Evolutionary conservation across 345 rosid species (phyloP).

Genomic region (Rhizophora apiculata): DNA sequence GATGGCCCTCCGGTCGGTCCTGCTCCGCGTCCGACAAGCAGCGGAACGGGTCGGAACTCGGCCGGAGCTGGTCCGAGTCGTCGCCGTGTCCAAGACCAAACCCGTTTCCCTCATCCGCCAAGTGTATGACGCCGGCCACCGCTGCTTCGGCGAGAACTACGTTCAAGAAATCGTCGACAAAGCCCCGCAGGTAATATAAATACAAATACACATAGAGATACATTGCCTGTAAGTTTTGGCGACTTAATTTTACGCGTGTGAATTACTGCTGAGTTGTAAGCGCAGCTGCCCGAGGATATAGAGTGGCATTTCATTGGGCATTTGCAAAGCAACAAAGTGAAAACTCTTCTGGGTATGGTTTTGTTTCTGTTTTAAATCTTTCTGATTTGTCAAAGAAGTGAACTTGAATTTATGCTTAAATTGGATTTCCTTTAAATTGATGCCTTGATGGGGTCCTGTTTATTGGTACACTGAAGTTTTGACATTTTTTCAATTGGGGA

Average conservation of each 20-base stretch:
- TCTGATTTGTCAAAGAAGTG: not conserved
- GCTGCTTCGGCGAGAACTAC: slow-evolving; percentile 84
- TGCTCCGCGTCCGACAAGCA: slow-evolving; percentile 63
- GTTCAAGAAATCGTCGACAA: slow-evolving; percentile 81
- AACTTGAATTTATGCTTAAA: no score
- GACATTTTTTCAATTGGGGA: no score
- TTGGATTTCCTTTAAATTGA: not conserved
- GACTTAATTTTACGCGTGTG: no score
- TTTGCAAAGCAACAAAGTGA: slow-evolving; percentile 91
- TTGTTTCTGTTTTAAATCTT: not conserved
- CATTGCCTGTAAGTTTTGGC: no score
- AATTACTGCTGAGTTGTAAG: not conserved
- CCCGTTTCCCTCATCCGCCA: slow-evolving; percentile 80
- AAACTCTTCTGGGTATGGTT: slow-evolving; percentile 61
- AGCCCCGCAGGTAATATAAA: slow-evolving; percentile 63
- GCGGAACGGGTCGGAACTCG: slow-evolving; percentile 53
- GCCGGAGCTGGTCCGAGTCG: slow-evolving; percentile 55
- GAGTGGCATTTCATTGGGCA: slow-evolving; percentile 92
- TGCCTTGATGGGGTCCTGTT: no score
- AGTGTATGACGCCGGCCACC: slow-evolving; percentile 86
- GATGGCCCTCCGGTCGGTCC: slow-evolving; percentile 64
- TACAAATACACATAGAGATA: not conserved
- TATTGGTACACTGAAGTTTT: no score
- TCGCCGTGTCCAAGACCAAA: slow-evolving; percentile 84
- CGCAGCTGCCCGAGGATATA: slow-evolving; percentile 79